Evolutionary conservation across 495 filamentous ascomycete genomes (phyloP).

Genomic region (Aspergillus campestris): DNA sequence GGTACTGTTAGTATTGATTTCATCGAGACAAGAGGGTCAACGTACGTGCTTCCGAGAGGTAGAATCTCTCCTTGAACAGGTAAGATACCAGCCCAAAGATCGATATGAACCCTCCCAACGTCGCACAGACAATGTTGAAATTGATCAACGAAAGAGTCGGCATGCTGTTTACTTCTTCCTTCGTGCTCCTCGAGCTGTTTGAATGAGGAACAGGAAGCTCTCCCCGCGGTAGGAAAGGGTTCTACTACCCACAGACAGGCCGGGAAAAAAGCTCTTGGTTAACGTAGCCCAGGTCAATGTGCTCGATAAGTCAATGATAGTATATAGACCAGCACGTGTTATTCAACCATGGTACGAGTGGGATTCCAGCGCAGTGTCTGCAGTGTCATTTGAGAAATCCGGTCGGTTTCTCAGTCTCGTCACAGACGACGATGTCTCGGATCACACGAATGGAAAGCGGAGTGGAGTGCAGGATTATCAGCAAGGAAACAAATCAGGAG

Average conservation of each 20-base stretch:
- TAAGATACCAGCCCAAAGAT: constrained; percentile 85
- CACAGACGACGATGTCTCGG: no score
- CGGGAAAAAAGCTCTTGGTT: no score
- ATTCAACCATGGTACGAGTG: constrained; percentile 33
- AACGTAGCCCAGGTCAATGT: neutral
- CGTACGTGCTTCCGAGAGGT: constrained; percentile 83
- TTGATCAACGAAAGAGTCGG: constrained; percentile 69
- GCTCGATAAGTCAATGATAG: neutral
- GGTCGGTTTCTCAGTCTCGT: no score
- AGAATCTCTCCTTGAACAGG: constrained; percentile 81
- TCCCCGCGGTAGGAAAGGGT: neutral
- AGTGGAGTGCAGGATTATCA: neutral
- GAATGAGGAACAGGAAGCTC: neutral
- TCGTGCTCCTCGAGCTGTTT: neutral
- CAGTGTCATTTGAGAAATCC: no score
- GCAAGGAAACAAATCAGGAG: neutral
- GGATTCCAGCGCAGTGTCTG: no score
- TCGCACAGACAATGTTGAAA: constrained; percentile 82
- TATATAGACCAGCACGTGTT: constrained; percentile 21
- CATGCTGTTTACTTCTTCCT: constrained; percentile 42
- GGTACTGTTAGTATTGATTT: neutral
- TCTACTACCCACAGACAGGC: no score
- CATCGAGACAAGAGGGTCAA: constrained; percentile 7
- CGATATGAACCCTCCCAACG: constrained; percentile 80
- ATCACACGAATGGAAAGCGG: neutral